Evolutionary conservation across 2,329 filamentous ascomycete species (phyloP), one percentile per base, ranked within the genome.

Genomic region (Tricladium varicosporioides): DNA sequence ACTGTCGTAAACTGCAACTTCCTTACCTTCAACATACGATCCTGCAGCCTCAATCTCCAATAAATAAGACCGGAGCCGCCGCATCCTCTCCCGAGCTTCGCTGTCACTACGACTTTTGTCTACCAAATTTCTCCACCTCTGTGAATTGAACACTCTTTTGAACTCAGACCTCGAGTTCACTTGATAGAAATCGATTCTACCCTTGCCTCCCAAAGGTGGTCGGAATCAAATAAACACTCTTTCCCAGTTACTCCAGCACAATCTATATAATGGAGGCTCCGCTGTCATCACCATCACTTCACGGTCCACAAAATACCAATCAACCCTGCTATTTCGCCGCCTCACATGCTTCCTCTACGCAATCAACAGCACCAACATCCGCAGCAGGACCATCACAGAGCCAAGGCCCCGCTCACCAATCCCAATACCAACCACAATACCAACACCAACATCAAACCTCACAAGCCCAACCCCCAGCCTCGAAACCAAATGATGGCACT

Each of bases 401-500:
- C 32, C 49, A 59, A 33, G 19, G 13, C 40, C 40, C 22, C 45
- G 50, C 16, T 43, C 52, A 48, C 79, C 69, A 61, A 72, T 19
- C 18, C 51, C 49, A 49, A 56, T 33, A 51, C 22, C 52, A 57
- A 31, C 51, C 46, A 9, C 54, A 58, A 32, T 54, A 54, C 51
- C 62, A 61, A 47, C 48, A 49, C n/a, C 51, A 46, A 36, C 4
- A 16, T 11, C 53, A 31, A 43, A 18, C 27, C 15, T 40, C 48
- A 46, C 60, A 63, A 40, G 58, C 53, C 8, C 59, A 59, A 49
- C 47, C 48, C 22, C 80, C 81, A 13, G 73, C 74, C 18, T 40
- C 36, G n/a, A 40, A 40, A 40, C 36, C 36, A 11, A n/a, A 11
- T 13, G 76, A 80, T 58, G 85, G 82, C 67, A 78, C 76, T 5